Conservation (phyloP, 2,329 filamentous ascomycete genomes). For the Penicillium sp. region DNA sequence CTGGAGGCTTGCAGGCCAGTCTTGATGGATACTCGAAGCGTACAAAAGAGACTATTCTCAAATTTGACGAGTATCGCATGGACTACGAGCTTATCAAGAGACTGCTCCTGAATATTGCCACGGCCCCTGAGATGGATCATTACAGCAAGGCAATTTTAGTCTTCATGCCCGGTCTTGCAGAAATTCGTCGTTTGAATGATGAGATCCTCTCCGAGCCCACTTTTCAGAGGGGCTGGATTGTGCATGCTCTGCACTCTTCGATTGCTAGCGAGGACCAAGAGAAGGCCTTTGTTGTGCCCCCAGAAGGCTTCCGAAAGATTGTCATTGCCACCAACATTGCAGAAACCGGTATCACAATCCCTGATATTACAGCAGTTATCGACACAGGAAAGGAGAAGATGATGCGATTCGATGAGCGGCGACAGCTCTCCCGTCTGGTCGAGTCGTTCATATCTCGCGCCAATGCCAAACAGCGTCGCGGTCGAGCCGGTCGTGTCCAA, state of each 20-base stretch:
- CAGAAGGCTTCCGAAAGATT: constrained; percentile 82
- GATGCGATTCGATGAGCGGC: constrained; percentile 90
- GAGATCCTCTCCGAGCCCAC: constrained; percentile 75
- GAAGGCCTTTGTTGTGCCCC: constrained; percentile 84
- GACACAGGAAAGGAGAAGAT: constrained; percentile 97
- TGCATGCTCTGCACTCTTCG: constrained; percentile 89
- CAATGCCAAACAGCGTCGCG: constrained; percentile 92
- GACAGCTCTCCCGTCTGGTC: constrained; percentile 85
- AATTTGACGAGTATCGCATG: constrained; percentile 88
- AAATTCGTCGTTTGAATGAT: constrained; percentile 87
- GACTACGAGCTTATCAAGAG: constrained; percentile 85
- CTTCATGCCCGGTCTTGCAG: constrained; percentile 91
- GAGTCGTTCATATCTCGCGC: constrained; percentile 95
- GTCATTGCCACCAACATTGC: constrained; percentile 97
- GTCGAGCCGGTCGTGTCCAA: constrained; percentile 92
- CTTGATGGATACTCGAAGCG: constrained; percentile 74
- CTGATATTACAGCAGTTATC: constrained; percentile 94
- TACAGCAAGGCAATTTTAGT: constrained; percentile 93
- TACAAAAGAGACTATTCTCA: constrained; percentile 73
- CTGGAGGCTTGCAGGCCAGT: constrained; percentile 64
- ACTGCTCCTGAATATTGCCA: constrained; percentile 75
- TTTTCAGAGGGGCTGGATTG: constrained; percentile 77
- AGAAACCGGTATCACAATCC: constrained; percentile 97
- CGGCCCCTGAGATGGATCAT: constrained; percentile 63
- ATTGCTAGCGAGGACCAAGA: constrained; percentile 98